Percentiles rank a stretch among this genome's conserved stretches.
phyloP scores from a whole-genome alignment of 2,329 filamentous ascomycete species.

The Exophiala alcalophila region DNA sequence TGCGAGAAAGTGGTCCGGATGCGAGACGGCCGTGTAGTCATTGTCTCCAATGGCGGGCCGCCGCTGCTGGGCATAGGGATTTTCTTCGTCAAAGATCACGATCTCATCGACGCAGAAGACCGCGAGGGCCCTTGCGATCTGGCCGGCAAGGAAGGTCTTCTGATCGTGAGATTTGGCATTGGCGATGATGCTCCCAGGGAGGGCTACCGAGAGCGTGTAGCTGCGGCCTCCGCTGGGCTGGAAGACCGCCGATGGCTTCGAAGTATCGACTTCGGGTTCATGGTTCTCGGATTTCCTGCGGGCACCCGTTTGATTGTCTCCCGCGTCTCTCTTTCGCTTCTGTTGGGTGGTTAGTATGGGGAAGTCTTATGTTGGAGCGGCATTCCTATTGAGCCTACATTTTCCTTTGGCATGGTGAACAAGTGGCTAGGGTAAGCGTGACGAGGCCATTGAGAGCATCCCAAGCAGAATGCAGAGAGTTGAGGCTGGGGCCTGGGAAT shows the following conservation, averaged over 20 bases:
- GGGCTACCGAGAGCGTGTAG: slow-evolving; percentile 73
- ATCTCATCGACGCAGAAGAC: slow-evolving; percentile 85
- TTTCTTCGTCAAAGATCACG: slow-evolving; percentile 71
- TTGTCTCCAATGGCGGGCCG: slow-evolving; percentile 38
- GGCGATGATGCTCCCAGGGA: slow-evolving; percentile 70
- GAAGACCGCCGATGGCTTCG: slow-evolving; percentile 69
- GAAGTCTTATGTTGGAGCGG: no score
- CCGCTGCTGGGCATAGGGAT: slow-evolving; percentile 32
- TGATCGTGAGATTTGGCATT: slow-evolving; percentile 72
- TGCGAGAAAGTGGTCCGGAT: slow-evolving; percentile 75
- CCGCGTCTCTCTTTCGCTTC: slow-evolving; percentile 20
- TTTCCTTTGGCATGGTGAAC: slow-evolving; percentile 19
- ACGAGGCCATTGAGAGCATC: slow-evolving; percentile 1
- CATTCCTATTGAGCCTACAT: slow-evolving; percentile 8
- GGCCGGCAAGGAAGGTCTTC: slow-evolving; percentile 68
- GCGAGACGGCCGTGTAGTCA: slow-evolving; percentile 63
- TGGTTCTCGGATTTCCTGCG: slow-evolving; percentile 4
- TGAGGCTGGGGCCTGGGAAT: not conserved
- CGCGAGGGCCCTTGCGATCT: slow-evolving; percentile 75
- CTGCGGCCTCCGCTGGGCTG: slow-evolving; percentile 61
- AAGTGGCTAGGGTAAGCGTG: no score
- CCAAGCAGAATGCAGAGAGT: not conserved
- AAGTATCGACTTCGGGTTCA: slow-evolving; percentile 49
- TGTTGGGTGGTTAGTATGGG: not conserved
- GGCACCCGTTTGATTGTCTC: slow-evolving; percentile 12